phyloP scores from a whole-genome alignment of 1,139 yeast species.

The Eremothecium cymbalariae region DNA sequence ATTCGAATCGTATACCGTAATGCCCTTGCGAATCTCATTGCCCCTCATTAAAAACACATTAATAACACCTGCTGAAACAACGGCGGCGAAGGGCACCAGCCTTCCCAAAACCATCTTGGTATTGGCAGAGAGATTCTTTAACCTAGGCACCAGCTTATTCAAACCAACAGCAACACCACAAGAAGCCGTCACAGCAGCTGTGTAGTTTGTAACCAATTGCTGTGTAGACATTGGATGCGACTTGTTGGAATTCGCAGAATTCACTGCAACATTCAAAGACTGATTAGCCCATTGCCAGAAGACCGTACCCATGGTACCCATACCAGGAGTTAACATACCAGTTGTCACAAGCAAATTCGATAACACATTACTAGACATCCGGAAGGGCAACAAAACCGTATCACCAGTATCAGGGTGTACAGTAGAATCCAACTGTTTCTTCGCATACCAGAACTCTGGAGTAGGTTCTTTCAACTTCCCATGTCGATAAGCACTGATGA shows the following conservation, averaged over 20 bases:
- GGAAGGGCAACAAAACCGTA: conserved; percentile 81
- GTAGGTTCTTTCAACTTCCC: conserved; percentile 56
- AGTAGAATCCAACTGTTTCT: conserved; percentile 75
- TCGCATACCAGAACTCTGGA: conserved; percentile 85
- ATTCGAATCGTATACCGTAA: conserved; percentile 56
- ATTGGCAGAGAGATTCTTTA: conserved; percentile 56
- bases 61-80: conserved; percentile 90
- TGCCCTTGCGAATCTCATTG: conserved; percentile 85
- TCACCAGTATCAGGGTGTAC: conserved; percentile 95
- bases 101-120: conserved; percentile 70
- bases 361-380: conserved; percentile 93
- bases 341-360: conserved; percentile 91
- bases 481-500: conserved; percentile 63
- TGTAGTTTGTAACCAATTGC: conserved; percentile 70
- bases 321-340: conserved; percentile 93
- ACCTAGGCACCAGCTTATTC: conserved; percentile 75
- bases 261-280: conserved; percentile 90
- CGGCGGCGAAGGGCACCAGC: conserved; percentile 95
- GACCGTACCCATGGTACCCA: conserved; percentile 82
- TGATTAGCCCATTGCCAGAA: conserved; percentile 99
- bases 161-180: conserved; percentile 93
- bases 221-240: conserved; percentile 78
- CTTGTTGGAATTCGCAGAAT: conserved; percentile 92
- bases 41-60: conserved; percentile 93
- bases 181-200: conserved; percentile 86